These are phyloP conservation scores for Paramecium pentaurelia DNA, from an alignment of 73 alveolate species.

Conservation along the genomic window DNA sequence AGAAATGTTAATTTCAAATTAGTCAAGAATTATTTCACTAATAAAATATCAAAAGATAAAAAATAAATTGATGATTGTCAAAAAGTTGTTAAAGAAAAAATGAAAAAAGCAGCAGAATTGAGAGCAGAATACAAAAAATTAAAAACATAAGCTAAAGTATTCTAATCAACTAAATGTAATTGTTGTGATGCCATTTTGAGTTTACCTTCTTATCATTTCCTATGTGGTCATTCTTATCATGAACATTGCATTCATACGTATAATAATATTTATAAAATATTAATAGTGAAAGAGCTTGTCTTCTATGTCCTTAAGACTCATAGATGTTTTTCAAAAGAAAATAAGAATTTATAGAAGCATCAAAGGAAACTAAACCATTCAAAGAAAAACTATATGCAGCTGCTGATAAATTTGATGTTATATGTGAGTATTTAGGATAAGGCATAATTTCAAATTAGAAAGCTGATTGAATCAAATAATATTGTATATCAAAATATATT, in stretches of 20 bases:
- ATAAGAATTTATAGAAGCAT: slow-evolving; percentile 65
- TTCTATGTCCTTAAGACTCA: slow-evolving; percentile 30
- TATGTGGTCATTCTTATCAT: slow-evolving; percentile 85
- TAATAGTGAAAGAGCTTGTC: slow-evolving; percentile 52
- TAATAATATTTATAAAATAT: not conserved
- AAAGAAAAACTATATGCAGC: slow-evolving; percentile 74
- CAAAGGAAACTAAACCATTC: slow-evolving; percentile 81
- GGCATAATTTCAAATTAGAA: slow-evolving; percentile 58
- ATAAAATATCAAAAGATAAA: slow-evolving; percentile 46
- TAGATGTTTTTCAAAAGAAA: slow-evolving; percentile 55
- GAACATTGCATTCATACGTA: slow-evolving; percentile 68
- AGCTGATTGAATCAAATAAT: not conserved
- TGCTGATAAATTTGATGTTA: slow-evolving; percentile 75
- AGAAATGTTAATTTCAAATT: slow-evolving; percentile 54
- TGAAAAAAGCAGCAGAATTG: slow-evolving; percentile 28
- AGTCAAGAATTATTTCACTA: slow-evolving; percentile 29
- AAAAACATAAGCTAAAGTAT: slow-evolving; percentile 61
- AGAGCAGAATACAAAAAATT: slow-evolving; percentile 53
- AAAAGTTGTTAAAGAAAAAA: slow-evolving; percentile 29
- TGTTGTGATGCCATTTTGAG: slow-evolving; percentile 66
- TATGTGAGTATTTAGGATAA: slow-evolving; percentile 71
- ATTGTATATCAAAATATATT: not conserved
- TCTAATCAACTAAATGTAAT: slow-evolving; percentile 71
- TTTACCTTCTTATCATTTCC: slow-evolving; percentile 78
- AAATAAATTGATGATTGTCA: slow-evolving; percentile 36